Base-by-base conservation (phyloP, 768 basidiomycete genomes). In the Exidia glandulosa region DNA sequence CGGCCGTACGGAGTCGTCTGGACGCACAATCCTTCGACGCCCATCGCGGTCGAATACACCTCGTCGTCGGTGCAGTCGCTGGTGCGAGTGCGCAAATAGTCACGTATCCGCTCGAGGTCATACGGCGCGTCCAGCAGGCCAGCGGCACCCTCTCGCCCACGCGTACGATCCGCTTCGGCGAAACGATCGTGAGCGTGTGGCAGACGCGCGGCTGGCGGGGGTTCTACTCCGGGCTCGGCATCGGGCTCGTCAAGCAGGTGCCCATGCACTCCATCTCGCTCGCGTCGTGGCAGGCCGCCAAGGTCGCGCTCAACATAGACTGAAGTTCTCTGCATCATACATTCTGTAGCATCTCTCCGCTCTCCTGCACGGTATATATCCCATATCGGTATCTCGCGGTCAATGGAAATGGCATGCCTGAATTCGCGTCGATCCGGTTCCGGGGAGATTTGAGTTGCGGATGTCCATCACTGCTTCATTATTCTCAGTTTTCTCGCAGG, bases 221-320 rank as follows among this genome's bases (percentile, higher is more conserved):
- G 2, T 96, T 96, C 72, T 97, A 86, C 67, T 85, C 96, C 32
- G 95, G 95, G 0, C 74, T 98, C 62, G 81, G 85, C 59, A 89
- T 97, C 65, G 95, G 95, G 2, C 96, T 91, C 73, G 66, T 97
- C 59, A 97, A 98, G 78, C 84, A 95, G 45, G 82, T 96, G 60
- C 95, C 95, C 13, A 95, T 97, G 94, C 95, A 87, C 27, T 91
- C 93, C 60, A 87, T 95, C 59, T 90, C 88, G 70, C 95, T 86
- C 66, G 79, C 90, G 10, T 87, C 87, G n/a, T 96, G 94, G 94
- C 88, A 94, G 70, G 76, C 82, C 61, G 79, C 82, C 67, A 89
- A 89, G 74, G 74, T 83, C 52, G 56, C 85, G 14, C 71, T 67
- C 71, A 71, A 74, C 52, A 67, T 76, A 41, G 71, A 66, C 60